Conservation (phyloP, 169 alveolate species). For the Eimeria falciformis region DNA sequence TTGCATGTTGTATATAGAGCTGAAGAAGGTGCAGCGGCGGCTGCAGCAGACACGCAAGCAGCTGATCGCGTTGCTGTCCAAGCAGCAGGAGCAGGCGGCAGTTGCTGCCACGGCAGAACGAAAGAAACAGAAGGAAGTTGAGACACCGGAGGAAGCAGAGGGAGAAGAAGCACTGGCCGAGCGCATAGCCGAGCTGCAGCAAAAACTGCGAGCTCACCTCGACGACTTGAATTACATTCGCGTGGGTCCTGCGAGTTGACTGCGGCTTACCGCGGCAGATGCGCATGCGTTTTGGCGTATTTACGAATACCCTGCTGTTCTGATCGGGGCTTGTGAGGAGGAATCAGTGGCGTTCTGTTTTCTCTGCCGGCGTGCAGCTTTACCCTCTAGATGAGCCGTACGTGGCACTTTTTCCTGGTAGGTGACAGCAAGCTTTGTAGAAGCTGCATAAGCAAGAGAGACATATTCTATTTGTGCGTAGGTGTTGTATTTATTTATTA, state of each 20-base stretch:
- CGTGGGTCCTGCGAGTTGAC: conserved; percentile 5
- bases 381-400: conserved; percentile 75
- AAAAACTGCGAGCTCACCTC: conserved; percentile 40
- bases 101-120: background rate
- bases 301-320: background rate
- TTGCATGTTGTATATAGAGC: conserved; percentile 24
- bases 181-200: conserved; percentile 60
- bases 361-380: background rate
- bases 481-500: no score
- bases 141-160: background rate
- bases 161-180: background rate
- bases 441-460: no score
- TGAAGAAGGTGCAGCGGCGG: conserved; percentile 62
- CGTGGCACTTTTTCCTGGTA: conserved; percentile 72
- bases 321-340: background rate
- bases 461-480: no score
- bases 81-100: conserved; percentile 7
- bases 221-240: conserved; percentile 65
- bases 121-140: background rate
- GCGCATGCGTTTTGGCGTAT: no score
- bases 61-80: conserved; percentile 20
- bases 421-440: background rate
- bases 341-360: no score
- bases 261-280: no score
- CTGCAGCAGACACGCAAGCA: conserved; percentile 68